Base-by-base conservation (phyloP, 78 protist species). In the Capsaspora owczarzaki region DNA sequence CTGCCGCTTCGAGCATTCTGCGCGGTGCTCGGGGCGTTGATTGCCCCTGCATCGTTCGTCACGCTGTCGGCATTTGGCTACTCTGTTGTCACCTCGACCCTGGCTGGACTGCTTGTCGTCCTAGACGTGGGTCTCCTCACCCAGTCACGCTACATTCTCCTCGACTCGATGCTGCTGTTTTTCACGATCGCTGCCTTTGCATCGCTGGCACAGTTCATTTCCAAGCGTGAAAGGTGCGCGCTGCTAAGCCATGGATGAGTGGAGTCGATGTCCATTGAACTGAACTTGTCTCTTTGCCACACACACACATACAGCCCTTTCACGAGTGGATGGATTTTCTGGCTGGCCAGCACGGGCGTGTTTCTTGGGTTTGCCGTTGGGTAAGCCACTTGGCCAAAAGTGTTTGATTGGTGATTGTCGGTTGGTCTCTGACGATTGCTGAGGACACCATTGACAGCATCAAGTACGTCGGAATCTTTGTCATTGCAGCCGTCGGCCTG, bases 121-220 rank as follows among this genome's bases (percentile, higher is more conserved):
- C 20, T 76, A 3, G 87, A 84, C 38, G 44, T 19, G 2, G 44
- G 47, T 35, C 14, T 46, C 16, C 47, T 84, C 22, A 71, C 78
- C 23, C 49, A 41, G 56, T 35, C 72, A 44, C 83, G 88, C 20
- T 69, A n/a, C 51, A 75, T 79, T 27, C 82, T 79, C 5, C 75
- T 75, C 38, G 88, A 85, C 35, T 47, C 85, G 35, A 6, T 43
- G 25, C 74, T 85, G 53, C 51, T 72, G 20, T 38, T 79, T 42
- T 53, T 40, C 44, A 51, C 41, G 69, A 20, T 49, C 16, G n/a
- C 16, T 16, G 35, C 38, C 1, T 35, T 38, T 51, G 12, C 76
- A 5, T 20, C 63, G 44, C 29, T 38, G 51, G 4, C 56, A 49
- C 56, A 16, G n/a, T 49, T 49, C 56, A 20, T 20, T 49, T n/a